Conservation (phyloP, 306 rosid genomes). For the Canavalia ensiformis region DNA sequence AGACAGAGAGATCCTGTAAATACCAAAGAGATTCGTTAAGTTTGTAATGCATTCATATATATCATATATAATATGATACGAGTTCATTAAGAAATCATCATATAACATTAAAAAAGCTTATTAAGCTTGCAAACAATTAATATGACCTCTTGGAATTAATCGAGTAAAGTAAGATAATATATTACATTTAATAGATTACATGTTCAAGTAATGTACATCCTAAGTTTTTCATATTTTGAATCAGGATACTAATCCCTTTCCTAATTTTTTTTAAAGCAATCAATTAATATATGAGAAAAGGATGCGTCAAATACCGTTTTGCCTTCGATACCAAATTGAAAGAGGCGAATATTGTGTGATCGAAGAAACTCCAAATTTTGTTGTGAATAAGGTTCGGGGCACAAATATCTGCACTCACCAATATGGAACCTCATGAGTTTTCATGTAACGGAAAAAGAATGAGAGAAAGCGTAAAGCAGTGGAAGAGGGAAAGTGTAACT, state of each 20-base stretch:
- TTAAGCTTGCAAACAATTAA: no score
- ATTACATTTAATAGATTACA: no score
- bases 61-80: no score
- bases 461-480: neutral
- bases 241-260: no score
- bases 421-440: neutral
- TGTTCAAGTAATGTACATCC: no score
- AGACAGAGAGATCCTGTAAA: constrained; percentile 64
- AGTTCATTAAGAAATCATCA: no score
- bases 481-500: neutral
- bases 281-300: neutral
- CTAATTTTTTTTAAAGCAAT: no score
- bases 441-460: neutral
- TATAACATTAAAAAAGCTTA: no score
- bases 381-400: constrained; percentile 76
- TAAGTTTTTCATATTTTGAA: neutral
- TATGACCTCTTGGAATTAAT: no score
- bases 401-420: constrained; percentile 67
- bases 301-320: constrained; percentile 57
- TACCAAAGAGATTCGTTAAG: neutral
- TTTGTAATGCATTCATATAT: neutral
- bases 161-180: no score
- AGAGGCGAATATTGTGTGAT: constrained; percentile 57
- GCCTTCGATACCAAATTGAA: constrained; percentile 76
- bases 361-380: constrained; percentile 73